A percentile compares a stretch with the other conserved stretches of the same genome.
Evolutionary conservation across 768 basidiomycete species (phyloP).

Genomic region (Hysterangium stoloniferum): DNA sequence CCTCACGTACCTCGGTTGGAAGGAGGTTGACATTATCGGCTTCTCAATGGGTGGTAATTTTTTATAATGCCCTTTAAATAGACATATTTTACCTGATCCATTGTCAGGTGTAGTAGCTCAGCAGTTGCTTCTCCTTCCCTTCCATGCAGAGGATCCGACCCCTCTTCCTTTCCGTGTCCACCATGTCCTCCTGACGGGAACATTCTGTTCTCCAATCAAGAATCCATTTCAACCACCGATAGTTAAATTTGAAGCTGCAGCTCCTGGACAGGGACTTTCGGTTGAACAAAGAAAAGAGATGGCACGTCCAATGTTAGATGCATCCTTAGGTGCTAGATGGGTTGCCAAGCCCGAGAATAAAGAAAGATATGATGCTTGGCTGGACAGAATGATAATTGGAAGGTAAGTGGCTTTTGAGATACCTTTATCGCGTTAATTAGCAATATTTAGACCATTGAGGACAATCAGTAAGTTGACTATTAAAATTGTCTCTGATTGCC

Average conservation of each 20-base stretch:
- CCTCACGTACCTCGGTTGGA: slow-evolving; percentile 33
- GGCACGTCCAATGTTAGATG: slow-evolving; percentile 23
- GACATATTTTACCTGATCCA: not conserved
- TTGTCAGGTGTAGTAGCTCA: slow-evolving; percentile 38
- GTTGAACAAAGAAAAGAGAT: slow-evolving; percentile 26
- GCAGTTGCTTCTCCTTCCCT: slow-evolving; percentile 37
- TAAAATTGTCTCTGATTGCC: not conserved
- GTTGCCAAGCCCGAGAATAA: slow-evolving; percentile 24
- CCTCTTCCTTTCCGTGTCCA: slow-evolving; percentile 33
- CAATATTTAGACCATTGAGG: not conserved
- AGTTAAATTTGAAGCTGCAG: slow-evolving; percentile 20
- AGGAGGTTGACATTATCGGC: slow-evolving; percentile 36
- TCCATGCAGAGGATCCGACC: slow-evolving; percentile 27
- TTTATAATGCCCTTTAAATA: not conserved
- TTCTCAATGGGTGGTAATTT: slow-evolving; percentile 46
- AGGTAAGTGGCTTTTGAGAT: slow-evolving; percentile 12
- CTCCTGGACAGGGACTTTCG: slow-evolving; percentile 17
- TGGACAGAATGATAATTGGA: slow-evolving; percentile 20
- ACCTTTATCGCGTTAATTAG: not conserved
- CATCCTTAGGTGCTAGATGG: slow-evolving; percentile 30
- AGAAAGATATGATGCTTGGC: slow-evolving; percentile 21
- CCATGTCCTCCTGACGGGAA: slow-evolving; percentile 33
- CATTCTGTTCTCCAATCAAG: slow-evolving; percentile 22
- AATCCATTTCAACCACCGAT: slow-evolving; percentile 24
- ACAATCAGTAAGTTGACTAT: not conserved